phyloP scores from a whole-genome alignment of 2,329 filamentous ascomycete species.

The Bipolaris zeicola region DNA sequence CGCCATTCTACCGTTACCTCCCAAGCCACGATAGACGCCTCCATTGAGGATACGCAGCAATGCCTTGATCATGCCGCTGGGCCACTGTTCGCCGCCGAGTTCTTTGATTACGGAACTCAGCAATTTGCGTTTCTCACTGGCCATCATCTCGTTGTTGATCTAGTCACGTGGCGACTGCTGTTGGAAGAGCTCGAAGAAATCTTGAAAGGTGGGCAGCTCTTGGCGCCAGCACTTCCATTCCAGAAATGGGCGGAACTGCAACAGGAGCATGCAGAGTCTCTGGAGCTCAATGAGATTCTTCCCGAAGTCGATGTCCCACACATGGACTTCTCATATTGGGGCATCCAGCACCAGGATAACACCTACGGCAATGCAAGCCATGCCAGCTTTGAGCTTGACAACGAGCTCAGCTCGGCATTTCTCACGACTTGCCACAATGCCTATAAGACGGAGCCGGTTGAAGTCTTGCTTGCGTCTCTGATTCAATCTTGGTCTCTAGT shows the following conservation, averaged over 20 bases:
- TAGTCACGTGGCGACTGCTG: constrained; percentile 56
- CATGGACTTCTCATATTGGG: constrained; percentile 49
- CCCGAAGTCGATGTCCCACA: constrained; percentile 39
- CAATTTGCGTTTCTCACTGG: constrained; percentile 44
- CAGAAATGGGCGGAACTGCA: constrained; percentile 49
- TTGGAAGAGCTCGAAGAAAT: constrained; percentile 53
- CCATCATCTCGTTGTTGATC: constrained; percentile 50
- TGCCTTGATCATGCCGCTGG: constrained; percentile 34
- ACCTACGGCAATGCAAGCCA: constrained; percentile 46
- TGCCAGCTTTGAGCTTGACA: constrained; percentile 40
- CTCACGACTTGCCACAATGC: constrained; percentile 47
- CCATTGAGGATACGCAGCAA: constrained; percentile 41
- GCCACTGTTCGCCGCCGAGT: constrained; percentile 42
- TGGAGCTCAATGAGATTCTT: constrained; percentile 31
- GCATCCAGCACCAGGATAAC: constrained; percentile 44
- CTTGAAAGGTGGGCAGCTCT: constrained; percentile 35
- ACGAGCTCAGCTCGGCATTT: constrained; percentile 33
- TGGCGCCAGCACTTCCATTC: constrained; percentile 45
- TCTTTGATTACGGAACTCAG: constrained; percentile 41
- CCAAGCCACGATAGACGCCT: constrained; percentile 34
- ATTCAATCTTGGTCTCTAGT: constrained; percentile 61
- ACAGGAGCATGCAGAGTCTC: constrained; percentile 38
- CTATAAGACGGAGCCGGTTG: constrained; percentile 59
- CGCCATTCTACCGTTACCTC: constrained; percentile 27
- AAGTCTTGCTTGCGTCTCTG: constrained; percentile 62